Evolutionary conservation across 2,329 filamentous ascomycete genomes (phyloP).

Genomic region (Coleophoma crateriformis): DNA sequence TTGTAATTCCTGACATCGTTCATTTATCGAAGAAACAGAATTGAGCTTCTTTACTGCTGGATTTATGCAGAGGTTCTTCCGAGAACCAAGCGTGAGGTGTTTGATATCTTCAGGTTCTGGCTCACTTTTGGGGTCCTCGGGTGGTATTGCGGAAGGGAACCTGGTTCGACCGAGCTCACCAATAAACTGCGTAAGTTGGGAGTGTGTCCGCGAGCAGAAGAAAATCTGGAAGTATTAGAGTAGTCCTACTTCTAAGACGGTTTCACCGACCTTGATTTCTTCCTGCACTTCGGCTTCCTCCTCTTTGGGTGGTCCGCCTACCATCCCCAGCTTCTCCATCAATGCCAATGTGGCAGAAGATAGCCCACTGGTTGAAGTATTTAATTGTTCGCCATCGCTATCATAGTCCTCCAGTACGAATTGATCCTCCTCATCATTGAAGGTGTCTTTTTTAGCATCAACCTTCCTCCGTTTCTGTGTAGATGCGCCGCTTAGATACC

Average conservation of each 20-base stretch:
- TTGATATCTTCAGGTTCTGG: slow-evolving; percentile 50
- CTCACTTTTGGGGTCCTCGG: slow-evolving; percentile 23
- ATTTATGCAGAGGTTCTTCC: slow-evolving; percentile 81
- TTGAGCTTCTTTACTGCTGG: slow-evolving; percentile 67
- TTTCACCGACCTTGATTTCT: slow-evolving; percentile 42
- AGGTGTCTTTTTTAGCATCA: slow-evolving; percentile 5
- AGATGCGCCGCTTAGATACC: slow-evolving; percentile 36
- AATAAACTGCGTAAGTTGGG: slow-evolving; percentile 66
- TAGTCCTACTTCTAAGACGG: background rate
- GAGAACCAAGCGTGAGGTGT: slow-evolving; percentile 62
- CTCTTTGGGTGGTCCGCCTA: slow-evolving; percentile 25
- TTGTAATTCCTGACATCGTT: slow-evolving; percentile 86
- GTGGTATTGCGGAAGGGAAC: slow-evolving; percentile 51
- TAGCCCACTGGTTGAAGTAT: slow-evolving; percentile 35
- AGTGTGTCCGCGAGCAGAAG: slow-evolving; percentile 70
- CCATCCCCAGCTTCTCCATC: slow-evolving; percentile 48
- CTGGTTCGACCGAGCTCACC: slow-evolving; percentile 59
- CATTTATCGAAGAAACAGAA: slow-evolving; percentile 79
- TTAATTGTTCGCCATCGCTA: slow-evolving; percentile 48
- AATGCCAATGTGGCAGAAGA: slow-evolving; percentile 58
- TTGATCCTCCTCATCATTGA: slow-evolving; percentile 42
- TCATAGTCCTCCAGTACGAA: slow-evolving; percentile 66
- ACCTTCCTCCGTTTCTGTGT: slow-evolving; percentile 38
- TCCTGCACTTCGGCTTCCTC: slow-evolving; percentile 46
- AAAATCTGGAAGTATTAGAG: slow-evolving; percentile 40